Conservation (phyloP, 495 filamentous ascomycete genomes). For the Xylaria palmicola region DNA sequence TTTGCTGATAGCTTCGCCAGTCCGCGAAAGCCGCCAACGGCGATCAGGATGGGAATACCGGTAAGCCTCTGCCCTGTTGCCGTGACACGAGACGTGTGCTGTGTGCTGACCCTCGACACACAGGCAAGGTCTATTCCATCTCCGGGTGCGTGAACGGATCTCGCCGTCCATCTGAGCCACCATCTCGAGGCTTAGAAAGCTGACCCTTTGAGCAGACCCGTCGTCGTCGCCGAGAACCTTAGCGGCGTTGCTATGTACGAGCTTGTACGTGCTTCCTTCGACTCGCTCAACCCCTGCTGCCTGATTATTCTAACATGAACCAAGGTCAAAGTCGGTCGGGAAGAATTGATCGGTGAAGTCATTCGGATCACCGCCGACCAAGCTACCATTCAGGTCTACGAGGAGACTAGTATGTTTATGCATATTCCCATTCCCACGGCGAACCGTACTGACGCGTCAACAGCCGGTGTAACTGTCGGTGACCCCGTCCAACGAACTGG, state of each 20-base stretch:
- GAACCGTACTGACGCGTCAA: conserved; percentile 18
- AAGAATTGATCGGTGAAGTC: conserved; percentile 89
- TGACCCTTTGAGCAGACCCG: conserved; percentile 61
- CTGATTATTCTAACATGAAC: conserved; percentile 19
- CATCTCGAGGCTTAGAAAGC: neutral
- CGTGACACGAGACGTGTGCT: neutral
- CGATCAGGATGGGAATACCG: conserved; percentile 41
- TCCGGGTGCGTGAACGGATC: conserved; percentile 60
- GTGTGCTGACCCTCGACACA: conserved; percentile 27
- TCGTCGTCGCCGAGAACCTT: conserved; percentile 97
- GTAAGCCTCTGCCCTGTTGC: conserved; percentile 20
- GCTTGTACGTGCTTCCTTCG: conserved; percentile 58
- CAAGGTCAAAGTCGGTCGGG: conserved; percentile 86
- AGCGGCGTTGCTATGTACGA: conserved; percentile 99
- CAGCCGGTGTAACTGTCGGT: conserved; percentile 93
- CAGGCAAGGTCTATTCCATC: conserved; percentile 76
- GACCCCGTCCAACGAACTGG: conserved; percentile 88
- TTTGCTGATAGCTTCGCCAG: conserved; percentile 15
- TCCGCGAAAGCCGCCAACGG: conserved; percentile 35
- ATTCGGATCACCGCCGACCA: conserved; percentile 96
- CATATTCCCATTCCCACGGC: neutral
- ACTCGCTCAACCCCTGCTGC: conserved; percentile 25
- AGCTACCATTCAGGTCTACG: conserved; percentile 97
- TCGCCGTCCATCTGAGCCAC: neutral
- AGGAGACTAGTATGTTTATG: conserved; percentile 78